Evolutionary conservation across 768 basidiomycete genomes (phyloP).

Genomic region (Coprinellus micaceus): DNA sequence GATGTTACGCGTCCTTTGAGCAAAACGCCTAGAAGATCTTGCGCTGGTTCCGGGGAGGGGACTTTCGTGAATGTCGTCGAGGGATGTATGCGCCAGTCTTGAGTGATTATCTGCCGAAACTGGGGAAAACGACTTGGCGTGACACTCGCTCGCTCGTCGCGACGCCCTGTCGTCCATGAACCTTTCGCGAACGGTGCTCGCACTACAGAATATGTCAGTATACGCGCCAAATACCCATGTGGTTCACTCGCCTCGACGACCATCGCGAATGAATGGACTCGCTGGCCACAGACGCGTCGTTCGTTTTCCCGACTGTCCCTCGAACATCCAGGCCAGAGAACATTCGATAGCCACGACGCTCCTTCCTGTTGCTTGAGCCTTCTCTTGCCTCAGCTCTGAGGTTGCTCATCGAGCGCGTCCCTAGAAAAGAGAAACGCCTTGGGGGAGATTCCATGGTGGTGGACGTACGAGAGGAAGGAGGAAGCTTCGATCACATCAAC

Average conservation of each 20-base stretch:
- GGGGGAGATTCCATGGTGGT: conserved; percentile 3
- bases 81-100: neutral
- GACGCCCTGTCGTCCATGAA: conserved; percentile 3
- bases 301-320: neutral
- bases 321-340: neutral
- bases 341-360: conserved; percentile 5
- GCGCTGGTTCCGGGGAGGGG: neutral
- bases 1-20: neutral
- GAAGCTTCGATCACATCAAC: neutral
- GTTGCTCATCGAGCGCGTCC: conserved; percentile 5
- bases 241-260: neutral
- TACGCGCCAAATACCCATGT: neutral
- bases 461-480: neutral
- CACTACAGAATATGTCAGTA: neutral
- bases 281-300: neutral
- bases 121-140: neutral
- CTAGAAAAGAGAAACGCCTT: conserved; percentile 7
- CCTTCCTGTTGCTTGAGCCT: too few species aligned
- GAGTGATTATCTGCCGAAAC: neutral
- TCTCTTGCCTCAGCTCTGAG: conserved; percentile 1
- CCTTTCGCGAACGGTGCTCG: neutral
- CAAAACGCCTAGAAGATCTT: neutral
- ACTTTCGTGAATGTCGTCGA: neutral
- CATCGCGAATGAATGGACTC: conserved; percentile 1
- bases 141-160: neutral